Evolutionary conservation across 805 yeast genomes (phyloP).

Genomic region (Starmerella floricola): DNA sequence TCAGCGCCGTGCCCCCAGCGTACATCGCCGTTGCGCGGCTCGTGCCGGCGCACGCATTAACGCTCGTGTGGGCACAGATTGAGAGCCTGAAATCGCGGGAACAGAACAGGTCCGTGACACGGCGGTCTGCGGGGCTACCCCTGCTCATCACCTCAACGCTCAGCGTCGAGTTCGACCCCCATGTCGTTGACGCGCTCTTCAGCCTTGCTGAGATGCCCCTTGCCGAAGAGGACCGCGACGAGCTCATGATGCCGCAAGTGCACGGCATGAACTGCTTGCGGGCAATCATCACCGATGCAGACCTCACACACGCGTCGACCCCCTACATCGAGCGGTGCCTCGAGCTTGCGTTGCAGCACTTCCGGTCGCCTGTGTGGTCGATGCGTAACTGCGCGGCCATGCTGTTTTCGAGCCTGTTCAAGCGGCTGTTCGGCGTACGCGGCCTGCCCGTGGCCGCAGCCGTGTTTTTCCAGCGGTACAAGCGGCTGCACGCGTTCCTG

Average conservation of each 20-base stretch:
- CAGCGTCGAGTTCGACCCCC: conserved; percentile 25
- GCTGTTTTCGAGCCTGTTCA: conserved; percentile 78
- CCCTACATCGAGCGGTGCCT: conserved; percentile 47
- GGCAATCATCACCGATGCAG: conserved; percentile 59
- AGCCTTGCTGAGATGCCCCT: conserved; percentile 44
- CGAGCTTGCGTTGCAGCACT: conserved; percentile 46
- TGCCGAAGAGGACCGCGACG: conserved; percentile 35
- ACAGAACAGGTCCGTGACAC: conserved; percentile 50
- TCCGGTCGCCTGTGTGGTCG: conserved; percentile 66
- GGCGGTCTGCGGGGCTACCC: conserved; percentile 91
- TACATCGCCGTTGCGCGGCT: conserved; percentile 52
- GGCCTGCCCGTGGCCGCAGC: conserved; percentile 38
- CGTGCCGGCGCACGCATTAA: background rate
- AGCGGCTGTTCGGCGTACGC: conserved; percentile 57
- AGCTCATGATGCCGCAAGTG: conserved; percentile 75
- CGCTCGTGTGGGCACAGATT: conserved; percentile 6
- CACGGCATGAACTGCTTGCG: conserved; percentile 83
- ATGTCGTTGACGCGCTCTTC: conserved; percentile 42
- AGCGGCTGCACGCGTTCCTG: conserved; percentile 41
- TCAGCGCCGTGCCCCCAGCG: conserved; percentile 76
- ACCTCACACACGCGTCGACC: conserved; percentile 43
- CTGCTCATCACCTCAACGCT: conserved; percentile 42
- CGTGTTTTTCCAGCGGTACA: conserved; percentile 57
- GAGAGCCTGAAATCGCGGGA: background rate
- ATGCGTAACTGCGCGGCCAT: conserved; percentile 84